Evolutionary conservation across 139 green algal genomes (phyloP).

Genomic region (Dunaliella primolecta): DNA sequence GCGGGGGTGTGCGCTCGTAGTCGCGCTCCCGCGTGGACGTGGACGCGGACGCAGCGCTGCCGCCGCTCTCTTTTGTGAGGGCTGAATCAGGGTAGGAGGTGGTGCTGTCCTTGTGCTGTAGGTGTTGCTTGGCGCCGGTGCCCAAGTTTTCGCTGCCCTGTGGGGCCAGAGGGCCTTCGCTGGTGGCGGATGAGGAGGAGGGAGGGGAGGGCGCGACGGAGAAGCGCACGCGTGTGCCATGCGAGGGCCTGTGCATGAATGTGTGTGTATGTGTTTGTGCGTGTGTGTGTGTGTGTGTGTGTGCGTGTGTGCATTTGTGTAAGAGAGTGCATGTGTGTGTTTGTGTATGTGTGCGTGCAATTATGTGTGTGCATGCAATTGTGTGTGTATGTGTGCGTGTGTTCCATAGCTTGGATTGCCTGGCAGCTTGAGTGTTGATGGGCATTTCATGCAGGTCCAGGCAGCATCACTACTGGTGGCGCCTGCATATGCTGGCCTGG

Average conservation of each 20-base stretch:
- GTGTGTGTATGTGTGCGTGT: not conserved
- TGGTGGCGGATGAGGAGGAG: not conserved
- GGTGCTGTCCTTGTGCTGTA: too few relatives aligned
- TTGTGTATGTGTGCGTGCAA: not conserved
- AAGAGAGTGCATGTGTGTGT: not conserved
- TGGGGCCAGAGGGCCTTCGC: too few relatives aligned
- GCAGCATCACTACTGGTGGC: too few relatives aligned
- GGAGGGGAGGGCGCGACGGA: conserved; percentile 2
- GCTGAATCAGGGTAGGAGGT: too few relatives aligned
- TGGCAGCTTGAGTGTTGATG: too few relatives aligned
- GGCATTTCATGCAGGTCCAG: too few relatives aligned
- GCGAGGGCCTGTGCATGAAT: not conserved
- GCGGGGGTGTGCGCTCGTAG: not conserved
- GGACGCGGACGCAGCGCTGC: not conserved
- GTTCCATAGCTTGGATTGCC: too few relatives aligned
- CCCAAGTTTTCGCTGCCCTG: too few relatives aligned
- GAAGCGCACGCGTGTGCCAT: conserved; percentile 3
- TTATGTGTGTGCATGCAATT: too few relatives aligned
- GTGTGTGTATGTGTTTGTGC: not conserved
- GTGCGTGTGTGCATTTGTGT: not conserved
- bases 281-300: not conserved
- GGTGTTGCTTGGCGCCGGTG: too few relatives aligned
- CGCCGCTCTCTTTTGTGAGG: not conserved
- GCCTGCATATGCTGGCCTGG: too few relatives aligned
- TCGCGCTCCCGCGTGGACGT: not conserved